phyloP scores from a whole-genome alignment of 1,139 yeast species.

The Lodderomyces elongisporus region DNA sequence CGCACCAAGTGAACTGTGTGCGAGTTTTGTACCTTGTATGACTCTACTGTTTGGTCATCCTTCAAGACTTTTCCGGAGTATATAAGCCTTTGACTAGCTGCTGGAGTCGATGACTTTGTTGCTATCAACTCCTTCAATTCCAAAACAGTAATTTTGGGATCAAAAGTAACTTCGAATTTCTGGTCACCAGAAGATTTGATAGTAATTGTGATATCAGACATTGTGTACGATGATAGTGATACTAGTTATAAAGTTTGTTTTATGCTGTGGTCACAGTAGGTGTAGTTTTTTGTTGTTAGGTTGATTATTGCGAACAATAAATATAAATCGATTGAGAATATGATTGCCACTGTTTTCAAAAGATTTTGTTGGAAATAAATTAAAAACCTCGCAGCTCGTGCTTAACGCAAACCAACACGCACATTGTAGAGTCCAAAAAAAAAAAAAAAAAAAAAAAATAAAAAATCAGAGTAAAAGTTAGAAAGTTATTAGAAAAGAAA shows the following conservation, averaged over 20 bases:
- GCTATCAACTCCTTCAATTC: slow-evolving; percentile 68
- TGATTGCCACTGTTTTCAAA: too few relatives aligned
- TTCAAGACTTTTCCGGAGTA: slow-evolving; percentile 92
- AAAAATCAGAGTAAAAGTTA: too few relatives aligned
- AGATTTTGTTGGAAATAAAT: too few relatives aligned
- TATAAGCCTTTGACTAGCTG: slow-evolving; percentile 77
- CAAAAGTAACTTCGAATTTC: slow-evolving; percentile 63
- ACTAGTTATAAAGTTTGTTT: too few relatives aligned
- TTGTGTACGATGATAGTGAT: too few relatives aligned
- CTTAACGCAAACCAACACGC: too few relatives aligned
- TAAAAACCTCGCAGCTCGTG: too few relatives aligned
- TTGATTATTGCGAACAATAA: background rate
- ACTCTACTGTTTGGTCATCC: slow-evolving; percentile 67
- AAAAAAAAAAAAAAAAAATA: too few relatives aligned
- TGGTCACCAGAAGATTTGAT: slow-evolving; percentile 69
- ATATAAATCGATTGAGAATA: too few relatives aligned
- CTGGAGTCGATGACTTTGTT: slow-evolving; percentile 57
- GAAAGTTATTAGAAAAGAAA: too few relatives aligned
- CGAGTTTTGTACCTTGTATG: slow-evolving; percentile 78
- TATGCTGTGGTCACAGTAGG: too few relatives aligned
- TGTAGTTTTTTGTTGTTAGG: background rate
- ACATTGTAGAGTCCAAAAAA: too few relatives aligned
- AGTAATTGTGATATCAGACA: slow-evolving; percentile 26
- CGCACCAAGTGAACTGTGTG: slow-evolving; percentile 88
- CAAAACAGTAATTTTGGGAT: slow-evolving; percentile 51